These are phyloP conservation scores for Mycena polygramma DNA, from an alignment of 768 basidiomycete genomes.

Conservation along the genomic window DNA sequence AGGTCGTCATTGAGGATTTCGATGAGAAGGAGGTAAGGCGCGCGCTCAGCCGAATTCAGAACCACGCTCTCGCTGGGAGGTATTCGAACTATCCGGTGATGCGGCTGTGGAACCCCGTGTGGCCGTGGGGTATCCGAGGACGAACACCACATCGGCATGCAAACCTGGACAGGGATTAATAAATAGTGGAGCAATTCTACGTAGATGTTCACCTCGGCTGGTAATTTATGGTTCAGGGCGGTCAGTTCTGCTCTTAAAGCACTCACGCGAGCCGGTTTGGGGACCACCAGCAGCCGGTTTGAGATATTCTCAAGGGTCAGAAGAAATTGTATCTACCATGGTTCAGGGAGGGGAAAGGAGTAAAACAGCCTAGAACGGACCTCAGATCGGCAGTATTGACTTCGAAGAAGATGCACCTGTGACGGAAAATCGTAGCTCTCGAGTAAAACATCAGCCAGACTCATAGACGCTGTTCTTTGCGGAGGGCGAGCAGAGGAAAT, in stretches of 20 bases:
- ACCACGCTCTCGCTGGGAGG: conserved; percentile 98
- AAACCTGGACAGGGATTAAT: conserved; percentile 63
- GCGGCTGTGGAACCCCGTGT: conserved; percentile 67
- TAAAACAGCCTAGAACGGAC: conserved; percentile 54
- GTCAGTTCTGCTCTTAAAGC: conserved; percentile 97
- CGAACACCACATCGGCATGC: conserved; percentile 90
- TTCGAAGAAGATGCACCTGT: conserved; percentile 81
- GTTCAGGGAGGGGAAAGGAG: conserved; percentile 25
- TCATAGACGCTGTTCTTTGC: conserved; percentile 58
- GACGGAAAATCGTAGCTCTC: conserved; percentile 75
- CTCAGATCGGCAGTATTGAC: conserved; percentile 91
- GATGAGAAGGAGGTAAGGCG: conserved; percentile 92
- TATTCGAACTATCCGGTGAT: conserved; percentile 96
- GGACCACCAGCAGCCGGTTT: conserved; percentile 91
- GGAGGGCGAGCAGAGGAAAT: conserved; percentile 64
- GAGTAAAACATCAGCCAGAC: conserved; percentile 68
- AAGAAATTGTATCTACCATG: conserved; percentile 82
- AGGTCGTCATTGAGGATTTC: conserved; percentile 93
- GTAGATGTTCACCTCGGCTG: conserved; percentile 73
- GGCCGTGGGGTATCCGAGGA: conserved; percentile 71
- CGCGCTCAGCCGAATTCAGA: conserved; percentile 96
- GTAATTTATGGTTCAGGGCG: conserved; percentile 93
- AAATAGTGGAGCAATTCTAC: conserved; percentile 54
- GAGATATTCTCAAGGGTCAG: conserved; percentile 92
- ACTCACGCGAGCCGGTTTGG: conserved; percentile 93